Percentiles rank a stretch among this genome's conserved stretches.
Evolutionary conservation across 2,329 filamentous ascomycete genomes (phyloP).

Genomic region (Sordariomycetes sp.): DNA sequence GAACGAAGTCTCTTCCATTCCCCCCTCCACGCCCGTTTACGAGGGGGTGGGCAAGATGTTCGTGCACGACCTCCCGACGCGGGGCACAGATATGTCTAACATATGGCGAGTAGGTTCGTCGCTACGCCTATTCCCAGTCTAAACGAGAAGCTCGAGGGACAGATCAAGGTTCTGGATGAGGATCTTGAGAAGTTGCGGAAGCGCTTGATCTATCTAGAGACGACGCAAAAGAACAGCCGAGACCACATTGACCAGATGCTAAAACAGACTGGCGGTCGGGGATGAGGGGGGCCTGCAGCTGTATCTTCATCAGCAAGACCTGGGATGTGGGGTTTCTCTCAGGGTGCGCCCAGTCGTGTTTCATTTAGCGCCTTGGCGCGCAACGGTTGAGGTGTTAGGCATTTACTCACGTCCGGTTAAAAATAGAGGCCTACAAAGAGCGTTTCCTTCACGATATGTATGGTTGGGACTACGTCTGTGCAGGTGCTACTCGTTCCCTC

Average conservation of each 20-base stretch:
- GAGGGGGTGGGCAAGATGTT: constrained; percentile 97
- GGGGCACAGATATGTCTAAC: not conserved
- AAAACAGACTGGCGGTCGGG: not conserved
- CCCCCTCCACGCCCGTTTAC: constrained; percentile 68
- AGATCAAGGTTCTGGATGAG: constrained; percentile 60
- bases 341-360: not conserved
- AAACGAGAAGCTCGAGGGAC: constrained; percentile 60
- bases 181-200: constrained; percentile 77
- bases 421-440: not conserved
- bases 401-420: not conserved
- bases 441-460: not conserved
- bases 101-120: constrained; percentile 57
- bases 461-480: not conserved
- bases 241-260: constrained; percentile 86
- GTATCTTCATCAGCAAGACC: not conserved
- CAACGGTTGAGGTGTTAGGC: not conserved
- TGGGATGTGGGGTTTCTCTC: not conserved
- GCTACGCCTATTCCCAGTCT: constrained; percentile 60
- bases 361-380: not conserved
- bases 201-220: constrained; percentile 85
- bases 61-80: constrained; percentile 16
- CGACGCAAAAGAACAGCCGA: constrained; percentile 86
- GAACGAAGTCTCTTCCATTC: constrained; percentile 67
- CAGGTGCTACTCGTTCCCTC: not conserved
- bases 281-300: not conserved